Evolutionary conservation across 352 stramenopile species (phyloP), one percentile per base, ranked within the genome.

Genomic region (Phytopythium chamaehyphon): DNA sequence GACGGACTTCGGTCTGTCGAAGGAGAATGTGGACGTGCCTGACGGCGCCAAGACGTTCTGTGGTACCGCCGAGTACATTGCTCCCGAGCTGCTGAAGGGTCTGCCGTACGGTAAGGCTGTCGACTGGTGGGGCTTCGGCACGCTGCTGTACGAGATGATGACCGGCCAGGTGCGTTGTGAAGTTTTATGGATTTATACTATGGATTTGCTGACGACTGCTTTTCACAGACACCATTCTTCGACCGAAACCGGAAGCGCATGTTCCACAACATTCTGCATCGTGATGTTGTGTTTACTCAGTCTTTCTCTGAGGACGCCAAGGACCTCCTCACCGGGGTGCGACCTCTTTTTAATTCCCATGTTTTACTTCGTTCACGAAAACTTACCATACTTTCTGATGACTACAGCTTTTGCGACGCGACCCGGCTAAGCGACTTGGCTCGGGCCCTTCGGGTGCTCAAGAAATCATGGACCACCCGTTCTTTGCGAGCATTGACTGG

Each of bases 71-170:
- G 88, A 97, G 58, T 97, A 97, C 72, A 95, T 97, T 66, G 88
- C 90, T 6, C 90, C 90, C 0, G 90, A 97, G 64, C 55, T 97
- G 47, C 67, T 97, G 16, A 90, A 91, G 70, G 87, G 88, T 15
- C 65, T 95, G 50, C 76, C 79, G 22, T 97, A 98, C 62, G 85
- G 86, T 40, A 87, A 90, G 59, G 79, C 83, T 14, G 91, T 98
- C 14, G 92, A 98, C 62, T 98, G 90, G 90, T 98, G 92, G 92
- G 84, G 83, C 31, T 96, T 98, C 58, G 92, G 92, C 19, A 96
- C 81, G 18, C 71, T 98, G 37, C 70, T 96, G 45, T 98, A 97
- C 71, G 93, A 98, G 76, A 97, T 98, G 88, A 96, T 98, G 70
- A 91, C 88, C 9, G 91, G 93, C 19, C 66, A 81, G 60, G 65